phyloP scores from a whole-genome alignment of 805 yeast species.

The Naumovozyma dairenensis region DNA sequence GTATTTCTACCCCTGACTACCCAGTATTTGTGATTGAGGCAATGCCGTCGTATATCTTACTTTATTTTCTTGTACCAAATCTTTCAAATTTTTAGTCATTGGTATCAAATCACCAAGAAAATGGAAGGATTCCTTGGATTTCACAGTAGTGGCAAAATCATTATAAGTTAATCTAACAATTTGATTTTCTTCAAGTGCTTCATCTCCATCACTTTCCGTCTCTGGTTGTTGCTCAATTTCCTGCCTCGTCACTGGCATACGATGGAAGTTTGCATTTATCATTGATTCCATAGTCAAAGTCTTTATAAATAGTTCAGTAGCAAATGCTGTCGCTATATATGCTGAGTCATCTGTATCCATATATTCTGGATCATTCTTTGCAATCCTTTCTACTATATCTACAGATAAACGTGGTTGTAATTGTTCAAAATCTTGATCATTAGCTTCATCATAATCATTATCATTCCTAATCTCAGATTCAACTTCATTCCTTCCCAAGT shows the following conservation, averaged over 20 bases:
- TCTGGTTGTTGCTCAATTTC: not conserved
- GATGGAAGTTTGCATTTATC: conserved; percentile 2
- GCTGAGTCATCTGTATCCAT: conserved; percentile 18
- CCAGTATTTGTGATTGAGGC: conserved; percentile 4
- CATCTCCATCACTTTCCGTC: not conserved
- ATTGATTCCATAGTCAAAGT: conserved; percentile 16
- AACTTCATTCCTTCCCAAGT: too few species aligned
- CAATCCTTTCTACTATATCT: conserved; percentile 20
- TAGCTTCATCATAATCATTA: too few species aligned
- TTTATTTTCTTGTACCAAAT: conserved; percentile 20
- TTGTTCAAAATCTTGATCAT: too few species aligned
- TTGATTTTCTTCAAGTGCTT: conserved; percentile 1
- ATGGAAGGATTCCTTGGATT: conserved; percentile 13
- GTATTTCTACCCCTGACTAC: too few species aligned
- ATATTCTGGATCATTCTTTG: conserved; percentile 22
- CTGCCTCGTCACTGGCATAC: conserved; percentile 1
- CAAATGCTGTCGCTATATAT: conserved; percentile 18
- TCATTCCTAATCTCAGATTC: too few species aligned
- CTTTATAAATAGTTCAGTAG: conserved; percentile 21
- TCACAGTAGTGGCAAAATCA: conserved; percentile 16
- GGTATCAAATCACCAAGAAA: conserved; percentile 22
- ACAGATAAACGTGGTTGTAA: conserved; percentile 11
- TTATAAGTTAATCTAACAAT: conserved; percentile 19
- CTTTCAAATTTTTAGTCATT: conserved; percentile 15
- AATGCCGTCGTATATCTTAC: conserved; percentile 15